Percentiles rank a stretch among this genome's conserved stretches.
These are phyloP conservation scores for Athelia sp. DNA, from an alignment of 1,284 basidiomycete species.

Conservation along the genomic window DNA sequence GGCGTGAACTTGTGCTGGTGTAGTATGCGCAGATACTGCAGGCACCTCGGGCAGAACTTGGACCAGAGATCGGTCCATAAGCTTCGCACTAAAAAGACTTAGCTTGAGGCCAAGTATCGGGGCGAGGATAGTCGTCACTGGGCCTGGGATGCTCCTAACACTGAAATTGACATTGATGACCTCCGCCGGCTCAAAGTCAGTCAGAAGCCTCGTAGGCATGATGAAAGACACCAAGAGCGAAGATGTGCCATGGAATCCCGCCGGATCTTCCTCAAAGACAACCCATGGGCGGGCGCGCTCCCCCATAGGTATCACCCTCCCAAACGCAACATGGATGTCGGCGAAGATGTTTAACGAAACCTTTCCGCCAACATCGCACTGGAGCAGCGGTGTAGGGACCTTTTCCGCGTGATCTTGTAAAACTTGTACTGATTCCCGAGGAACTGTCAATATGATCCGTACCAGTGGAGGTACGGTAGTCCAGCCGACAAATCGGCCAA, in stretches of 20 bases:
- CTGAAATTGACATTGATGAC: conserved; percentile 19
- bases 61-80: conserved; percentile 26
- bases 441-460: conserved; percentile 29
- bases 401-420: conserved; percentile 13
- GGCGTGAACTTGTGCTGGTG: background rate
- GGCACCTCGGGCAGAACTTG: conserved; percentile 21
- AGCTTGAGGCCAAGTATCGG: conserved; percentile 22
- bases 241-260: conserved; percentile 23
- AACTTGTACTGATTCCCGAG: conserved; percentile 22
- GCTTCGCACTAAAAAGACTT: conserved; percentile 21
- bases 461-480: conserved; percentile 22
- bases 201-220: conserved; percentile 22
- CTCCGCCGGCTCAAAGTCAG: conserved; percentile 17
- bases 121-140: conserved; percentile 6
- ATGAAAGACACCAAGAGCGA: conserved; percentile 31
- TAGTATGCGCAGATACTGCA: background rate
- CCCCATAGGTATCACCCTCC: conserved; percentile 20
- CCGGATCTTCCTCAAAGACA: conserved; percentile 27
- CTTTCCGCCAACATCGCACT: conserved; percentile 21
- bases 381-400: conserved; percentile 24
- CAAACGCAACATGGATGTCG: conserved; percentile 26
- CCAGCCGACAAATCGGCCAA: conserved; percentile 24
- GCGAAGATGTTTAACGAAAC: conserved; percentile 23
- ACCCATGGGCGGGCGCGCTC: conserved; percentile 17
- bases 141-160: conserved; percentile 21